These are phyloP conservation scores for Pleurotus tuber-regium DNA, from an alignment of 768 basidiomycete genomes.

Conservation along the genomic window DNA sequence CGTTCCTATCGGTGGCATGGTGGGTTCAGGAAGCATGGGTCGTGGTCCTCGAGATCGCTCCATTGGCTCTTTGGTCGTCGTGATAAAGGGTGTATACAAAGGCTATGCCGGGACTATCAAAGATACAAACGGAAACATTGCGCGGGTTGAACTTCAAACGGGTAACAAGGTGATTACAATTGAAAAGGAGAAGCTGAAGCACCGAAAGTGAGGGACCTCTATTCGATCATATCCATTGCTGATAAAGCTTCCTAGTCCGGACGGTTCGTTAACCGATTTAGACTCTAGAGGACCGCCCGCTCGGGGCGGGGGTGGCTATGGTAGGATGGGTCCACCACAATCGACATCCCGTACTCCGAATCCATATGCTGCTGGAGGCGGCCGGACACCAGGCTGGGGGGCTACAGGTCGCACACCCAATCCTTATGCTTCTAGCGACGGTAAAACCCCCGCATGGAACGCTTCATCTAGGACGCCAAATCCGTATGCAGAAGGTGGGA, in stretches of 20 bases:
- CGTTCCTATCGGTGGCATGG: constrained; percentile 68
- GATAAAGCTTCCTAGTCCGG: not conserved
- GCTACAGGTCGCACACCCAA: constrained; percentile 65
- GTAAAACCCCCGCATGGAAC: constrained; percentile 64
- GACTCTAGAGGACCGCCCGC: constrained; percentile 46
- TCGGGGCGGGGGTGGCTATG: constrained; percentile 18
- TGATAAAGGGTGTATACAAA: constrained; percentile 88
- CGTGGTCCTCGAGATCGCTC: constrained; percentile 81
- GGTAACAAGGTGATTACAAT: constrained; percentile 86
- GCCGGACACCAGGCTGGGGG: constrained; percentile 57
- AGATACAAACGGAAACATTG: constrained; percentile 85
- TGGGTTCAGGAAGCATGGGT: constrained; percentile 73
- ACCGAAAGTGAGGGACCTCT: constrained; percentile 60
- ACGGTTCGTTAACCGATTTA: constrained; percentile 10
- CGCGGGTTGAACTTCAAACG: constrained; percentile 90
- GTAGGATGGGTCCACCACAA: constrained; percentile 14
- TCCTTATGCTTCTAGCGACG: constrained; percentile 55
- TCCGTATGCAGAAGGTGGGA: constrained; percentile 55
- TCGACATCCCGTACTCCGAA: constrained; percentile 56
- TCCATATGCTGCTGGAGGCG: constrained; percentile 54
- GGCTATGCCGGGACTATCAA: constrained; percentile 91
- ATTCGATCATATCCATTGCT: not conserved
- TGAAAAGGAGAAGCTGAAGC: constrained; percentile 73
- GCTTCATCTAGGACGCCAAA: constrained; percentile 69
- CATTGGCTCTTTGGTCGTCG: constrained; percentile 74